Conservation (phyloP, 352 stramenopile genomes). For the Pythium volutum region DNA sequence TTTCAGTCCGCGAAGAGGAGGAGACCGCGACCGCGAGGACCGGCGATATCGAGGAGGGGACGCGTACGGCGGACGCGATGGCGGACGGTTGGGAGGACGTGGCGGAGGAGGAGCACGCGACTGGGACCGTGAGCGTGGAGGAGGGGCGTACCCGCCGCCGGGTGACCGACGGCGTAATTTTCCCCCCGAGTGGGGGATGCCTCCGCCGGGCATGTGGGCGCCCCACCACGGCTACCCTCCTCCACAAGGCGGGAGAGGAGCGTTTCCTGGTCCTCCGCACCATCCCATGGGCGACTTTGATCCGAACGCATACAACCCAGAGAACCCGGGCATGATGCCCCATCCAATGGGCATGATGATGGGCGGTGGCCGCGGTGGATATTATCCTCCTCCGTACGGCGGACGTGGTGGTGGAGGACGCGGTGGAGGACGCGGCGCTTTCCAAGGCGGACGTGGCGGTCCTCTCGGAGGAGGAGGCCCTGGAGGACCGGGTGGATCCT, state of each 20-base stretch:
- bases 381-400: conserved; percentile 17
- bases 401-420: conserved; percentile 39
- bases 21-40: conserved; percentile 2
- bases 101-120: neutral
- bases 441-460: conserved; percentile 36
- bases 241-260: conserved; percentile 32
- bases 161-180: conserved; percentile 55
- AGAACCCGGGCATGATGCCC: conserved; percentile 42
- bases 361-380: conserved; percentile 62
- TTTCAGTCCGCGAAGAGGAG: conserved; percentile 27
- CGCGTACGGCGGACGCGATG: conserved; percentile 10
- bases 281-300: conserved; percentile 59
- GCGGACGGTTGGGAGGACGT: conserved; percentile 17
- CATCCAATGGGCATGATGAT: conserved; percentile 60
- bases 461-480: conserved; percentile 39
- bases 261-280: neutral
- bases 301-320: conserved; percentile 59
- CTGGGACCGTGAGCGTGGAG: conserved; percentile 22
- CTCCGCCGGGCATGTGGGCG: conserved; percentile 64
- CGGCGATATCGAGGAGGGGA: conserved; percentile 22
- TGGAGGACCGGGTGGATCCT: conserved; percentile 34
- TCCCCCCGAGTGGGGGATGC: conserved; percentile 65
- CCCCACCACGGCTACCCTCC: conserved; percentile 36
- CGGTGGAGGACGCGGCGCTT: conserved; percentile 23
- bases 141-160: conserved; percentile 28